phyloP scores from a whole-genome alignment of 257 asterid species.

The Scutellaria minor region DNA sequence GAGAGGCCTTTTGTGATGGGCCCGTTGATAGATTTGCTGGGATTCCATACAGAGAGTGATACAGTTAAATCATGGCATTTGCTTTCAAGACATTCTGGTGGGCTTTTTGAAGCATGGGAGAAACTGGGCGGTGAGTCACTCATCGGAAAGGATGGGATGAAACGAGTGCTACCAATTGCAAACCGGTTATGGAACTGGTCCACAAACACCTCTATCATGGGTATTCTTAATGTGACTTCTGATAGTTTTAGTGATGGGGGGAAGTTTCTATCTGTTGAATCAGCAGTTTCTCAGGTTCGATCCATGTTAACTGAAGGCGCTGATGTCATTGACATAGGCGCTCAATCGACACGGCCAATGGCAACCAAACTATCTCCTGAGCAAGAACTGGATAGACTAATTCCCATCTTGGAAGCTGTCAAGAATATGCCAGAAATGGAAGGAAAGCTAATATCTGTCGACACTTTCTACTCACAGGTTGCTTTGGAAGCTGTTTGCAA shows the following conservation, averaged over 20 bases:
- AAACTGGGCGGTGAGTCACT: conserved; percentile 79
- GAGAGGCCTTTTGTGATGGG: conserved; percentile 97
- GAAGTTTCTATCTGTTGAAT: conserved; percentile 56
- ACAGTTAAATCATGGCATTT: conserved; percentile 64
- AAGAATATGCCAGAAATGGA: conserved; percentile 72
- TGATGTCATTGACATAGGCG: conserved; percentile 87
- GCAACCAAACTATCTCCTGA: conserved; percentile 71
- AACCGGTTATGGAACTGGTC: conserved; percentile 74
- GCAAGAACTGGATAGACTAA: conserved; percentile 75
- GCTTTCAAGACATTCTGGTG: conserved; percentile 53
- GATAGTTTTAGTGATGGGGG: conserved; percentile 98
- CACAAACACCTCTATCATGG: conserved; percentile 72
- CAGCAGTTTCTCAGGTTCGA: conserved; percentile 67
- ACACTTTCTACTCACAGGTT: conserved; percentile 78
- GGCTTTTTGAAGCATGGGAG: conserved; percentile 77
- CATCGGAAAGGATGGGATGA: conserved; percentile 77
- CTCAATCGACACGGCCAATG: conserved; percentile 95
- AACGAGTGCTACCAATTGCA: conserved; percentile 78
- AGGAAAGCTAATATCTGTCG: conserved; percentile 81
- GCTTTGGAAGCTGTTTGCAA: conserved; percentile 73
- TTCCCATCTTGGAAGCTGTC: conserved; percentile 81
- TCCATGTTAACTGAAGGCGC: conserved; percentile 75
- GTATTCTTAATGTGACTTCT: conserved; percentile 84
- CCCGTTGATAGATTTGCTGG: conserved; percentile 80
- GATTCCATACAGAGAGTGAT: conserved; percentile 61